Base-by-base conservation (phyloP, 495 filamentous ascomycete species). In the Penicillium mononematosum region DNA sequence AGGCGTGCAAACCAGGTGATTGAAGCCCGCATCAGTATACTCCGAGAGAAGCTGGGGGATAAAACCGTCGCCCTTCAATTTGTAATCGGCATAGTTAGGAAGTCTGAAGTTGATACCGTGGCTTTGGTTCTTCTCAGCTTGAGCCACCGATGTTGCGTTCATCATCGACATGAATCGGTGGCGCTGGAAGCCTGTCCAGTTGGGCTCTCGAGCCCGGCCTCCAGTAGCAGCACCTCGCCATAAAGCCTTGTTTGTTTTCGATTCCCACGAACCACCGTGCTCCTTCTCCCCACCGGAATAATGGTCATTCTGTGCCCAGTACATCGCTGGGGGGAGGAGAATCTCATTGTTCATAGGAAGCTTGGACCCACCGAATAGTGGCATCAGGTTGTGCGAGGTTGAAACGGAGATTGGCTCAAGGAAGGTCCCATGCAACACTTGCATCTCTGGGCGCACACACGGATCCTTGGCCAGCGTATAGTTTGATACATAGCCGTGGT, bases 331-430 rank as follows among this genome's bases (percentile, higher is more conserved):
- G 1, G 88, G 88, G 42, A 91, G 77, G 22, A 90, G 79, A 51
- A 90, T 88, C 53, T 90, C 88, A 69, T 89, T 90, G 71, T 88
- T 89, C 44, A 84, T 79, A 11, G 79, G 72, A 16, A 90, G 74
- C 68, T 91, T 90, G 57, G 79, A 85, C 32, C 84, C 85, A 32
- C 85, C 82, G 57, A 91, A 90, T 38, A 89, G 57, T 0, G 88
- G 88, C 44, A 88, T 76, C 8, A 89, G 71, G 32, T 78, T 74
- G 58, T 78, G 69, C 20, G 81, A 81, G 0, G 80, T 76, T 3
- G 75, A 68, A 31, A 83, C 71, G 20, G 75, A 77, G 31, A 85
- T 63, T 7, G 87, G 85, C 55, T 82, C 74, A 43, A 87, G 79
- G 46, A 90, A 85, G 43, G 81, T 83, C 32, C 87, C 88, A 58